Conservation (phyloP, 2,329 filamentous ascomycete species). For the Neurospora sp. region DNA sequence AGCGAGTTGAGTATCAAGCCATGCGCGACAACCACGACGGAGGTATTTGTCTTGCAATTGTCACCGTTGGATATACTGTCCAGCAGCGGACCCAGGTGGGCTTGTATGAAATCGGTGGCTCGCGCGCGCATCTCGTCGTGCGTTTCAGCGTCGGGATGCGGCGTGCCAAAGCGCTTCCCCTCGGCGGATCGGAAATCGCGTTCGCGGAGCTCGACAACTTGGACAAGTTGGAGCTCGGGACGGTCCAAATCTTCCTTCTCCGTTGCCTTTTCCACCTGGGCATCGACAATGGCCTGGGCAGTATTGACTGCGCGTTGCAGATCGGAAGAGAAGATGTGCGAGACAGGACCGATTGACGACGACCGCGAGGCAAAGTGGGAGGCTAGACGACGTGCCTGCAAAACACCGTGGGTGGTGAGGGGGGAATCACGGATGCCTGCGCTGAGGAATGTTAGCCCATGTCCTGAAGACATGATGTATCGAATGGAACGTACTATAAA, state of each 20-base stretch:
- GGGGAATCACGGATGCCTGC: slow-evolving; percentile 73
- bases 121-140: slow-evolving; percentile 55
- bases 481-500: slow-evolving; percentile 48
- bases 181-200: slow-evolving; percentile 66
- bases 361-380: slow-evolving; percentile 40
- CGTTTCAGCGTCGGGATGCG: slow-evolving; percentile 52
- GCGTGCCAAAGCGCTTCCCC: slow-evolving; percentile 45
- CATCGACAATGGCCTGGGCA: slow-evolving; percentile 53
- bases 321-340: slow-evolving; percentile 68
- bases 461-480: neutral
- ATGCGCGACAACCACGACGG: slow-evolving; percentile 66
- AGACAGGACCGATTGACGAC: slow-evolving; percentile 28
- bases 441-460: slow-evolving; percentile 24
- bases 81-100: slow-evolving; percentile 48
- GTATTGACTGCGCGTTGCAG: slow-evolving; percentile 65
- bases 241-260: neutral
- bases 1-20: slow-evolving; percentile 68
- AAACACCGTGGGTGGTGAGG: slow-evolving; percentile 70
- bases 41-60: slow-evolving; percentile 10
- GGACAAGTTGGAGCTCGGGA: slow-evolving; percentile 25
- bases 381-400: slow-evolving; percentile 67
- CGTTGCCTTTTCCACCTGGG: slow-evolving; percentile 28
- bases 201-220: slow-evolving; percentile 50
- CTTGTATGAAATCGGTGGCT: slow-evolving; percentile 55
- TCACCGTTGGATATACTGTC: neutral